Evolutionary conservation across 1,139 yeast genomes (phyloP), one percentile per base, ranked within the genome.

Genomic region (Casaregolazyma suthepensis): DNA sequence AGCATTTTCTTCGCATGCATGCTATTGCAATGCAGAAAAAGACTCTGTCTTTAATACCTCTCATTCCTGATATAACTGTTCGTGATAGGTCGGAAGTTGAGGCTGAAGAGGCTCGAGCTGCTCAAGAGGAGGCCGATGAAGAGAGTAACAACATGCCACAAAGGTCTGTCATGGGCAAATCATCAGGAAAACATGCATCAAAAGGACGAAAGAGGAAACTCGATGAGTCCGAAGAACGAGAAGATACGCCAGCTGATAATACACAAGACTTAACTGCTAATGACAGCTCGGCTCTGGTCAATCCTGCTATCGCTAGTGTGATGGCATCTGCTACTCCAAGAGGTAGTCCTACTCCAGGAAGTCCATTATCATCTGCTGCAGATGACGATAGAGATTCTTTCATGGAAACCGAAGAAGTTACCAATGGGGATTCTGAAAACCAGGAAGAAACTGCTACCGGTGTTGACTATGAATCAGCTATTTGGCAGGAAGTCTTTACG

Each of bases 1-100:
- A 85, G 57, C 98, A 94, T 69, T 91, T 87, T 61, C 71, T 93
- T 44, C 76, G 99, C 54, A 88, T 84, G 0, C 98, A 93, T 72
- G 99, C 99, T 0, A 71, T 87, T 51, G 97, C 98, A 2, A 94
- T 93, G 99, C 96, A 90, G 62, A 89, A 88, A 69, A 88, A 87
- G 66, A 83, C 98, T 0, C 68, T 82, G 54, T 79, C 83, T 53
- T 74, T 93, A 53, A 78, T 83, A 7, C 96, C 96, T 0, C 72
- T 88, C 55, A 91, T 93, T 38, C 99, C 99, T 0, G 94, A 93
- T 63, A 87, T 93, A 51, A 78, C 82, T 0, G 79, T 93, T 4
- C 77, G 93, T 59, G 90, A 83, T 64, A 74, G 97, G 47, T 80
- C 88, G 0, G 98, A 93, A 54, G 85, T 90, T 1, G 98, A 93